phyloP scores from a whole-genome alignment of 768 basidiomycete genomes.

The Artomyces pyxidatus region DNA sequence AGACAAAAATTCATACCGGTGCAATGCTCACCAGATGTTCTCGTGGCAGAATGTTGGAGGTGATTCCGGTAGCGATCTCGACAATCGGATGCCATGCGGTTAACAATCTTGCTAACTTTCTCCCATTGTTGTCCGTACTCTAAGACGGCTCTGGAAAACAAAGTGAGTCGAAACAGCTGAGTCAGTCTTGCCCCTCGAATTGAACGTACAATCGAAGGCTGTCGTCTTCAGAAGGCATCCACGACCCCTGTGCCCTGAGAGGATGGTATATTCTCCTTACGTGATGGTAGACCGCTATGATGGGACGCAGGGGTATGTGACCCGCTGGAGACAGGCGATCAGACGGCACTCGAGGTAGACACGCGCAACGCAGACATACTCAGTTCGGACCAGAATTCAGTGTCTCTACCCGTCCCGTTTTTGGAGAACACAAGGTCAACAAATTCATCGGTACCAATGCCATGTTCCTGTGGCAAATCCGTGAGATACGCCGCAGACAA shows the following conservation, averaged over 20 bases:
- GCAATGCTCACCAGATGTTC: slow-evolving; percentile 41
- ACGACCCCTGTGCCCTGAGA: slow-evolving; percentile 58
- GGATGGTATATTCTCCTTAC: slow-evolving; percentile 66
- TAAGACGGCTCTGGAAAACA: slow-evolving; percentile 49
- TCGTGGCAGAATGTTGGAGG: slow-evolving; percentile 56
- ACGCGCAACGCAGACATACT: slow-evolving; percentile 36
- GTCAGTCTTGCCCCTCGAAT: too few relatives aligned
- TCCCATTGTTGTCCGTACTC: slow-evolving; percentile 77
- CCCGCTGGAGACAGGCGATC: slow-evolving; percentile 35
- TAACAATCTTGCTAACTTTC: slow-evolving; percentile 61
- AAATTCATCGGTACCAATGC: slow-evolving; percentile 47
- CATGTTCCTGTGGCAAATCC: slow-evolving; percentile 32
- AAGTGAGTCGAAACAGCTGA: not conserved
- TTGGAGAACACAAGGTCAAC: slow-evolving; percentile 62
- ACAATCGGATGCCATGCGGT: slow-evolving; percentile 73
- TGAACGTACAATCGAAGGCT: slow-evolving; percentile 50
- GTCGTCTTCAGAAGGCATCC: slow-evolving; percentile 60
- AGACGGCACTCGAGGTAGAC: not conserved
- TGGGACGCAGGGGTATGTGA: slow-evolving; percentile 66
- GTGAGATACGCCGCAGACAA: slow-evolving; percentile 2
- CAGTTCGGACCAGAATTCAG: slow-evolving; percentile 73
- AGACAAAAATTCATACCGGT: not conserved
- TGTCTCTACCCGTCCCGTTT: slow-evolving; percentile 45
- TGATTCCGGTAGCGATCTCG: slow-evolving; percentile 84
- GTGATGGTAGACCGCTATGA: slow-evolving; percentile 80